Base-by-base conservation (phyloP, 2,329 filamentous ascomycete species). In the Thielaviopsis musarum region DNA sequence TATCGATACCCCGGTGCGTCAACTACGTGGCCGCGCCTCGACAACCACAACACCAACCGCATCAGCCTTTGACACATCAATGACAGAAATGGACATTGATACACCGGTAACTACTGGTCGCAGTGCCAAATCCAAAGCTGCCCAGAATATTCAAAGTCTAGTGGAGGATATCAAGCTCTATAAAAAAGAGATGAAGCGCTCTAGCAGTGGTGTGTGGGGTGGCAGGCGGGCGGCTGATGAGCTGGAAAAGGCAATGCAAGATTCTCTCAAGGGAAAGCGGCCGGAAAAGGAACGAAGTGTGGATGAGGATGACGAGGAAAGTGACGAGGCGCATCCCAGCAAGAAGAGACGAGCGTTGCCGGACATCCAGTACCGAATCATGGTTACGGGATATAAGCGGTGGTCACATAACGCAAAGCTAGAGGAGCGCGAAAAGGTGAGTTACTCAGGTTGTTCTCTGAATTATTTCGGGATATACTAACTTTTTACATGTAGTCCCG, bases 111-210 rank as follows among this genome's bases (percentile, higher is more conserved):
- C 83, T 1, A 83, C 84, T 26, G 88, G 87, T 64, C 84, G 93
- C 59, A 93, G 88, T 66, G 91, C 93, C 15, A 98, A 97, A 69
- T 83, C 86, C 49, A 85, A 87, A 67, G 93, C 93, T 13, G 73
- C 85, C n/a, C 81, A 83, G 38, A 83, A 81, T 64, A 73, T 97
- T 7, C 88, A 93, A 58, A 79, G 81, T 41, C 75, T 91, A 60
- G 90, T 88, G 0, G 80, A 85, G 0, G 93, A 98, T 67, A 90
- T 97, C 66, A 85, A 85, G 1, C 74, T 94, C 34, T 98, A 93
- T 67, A 87, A 97, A 67, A 95, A 93, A 68, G 93, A 98, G 72
- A 89, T 81, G 74, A 96, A 95, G 73, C 83, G 93, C 21, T 70
- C 73, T 6, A 67, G 68, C 62, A 81, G 77, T 63, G 73, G 71